Evolutionary conservation across 2,329 filamentous ascomycete genomes (phyloP), one percentile per base, ranked within the genome.

Genomic region (Pseudogymnoascus pannorum): DNA sequence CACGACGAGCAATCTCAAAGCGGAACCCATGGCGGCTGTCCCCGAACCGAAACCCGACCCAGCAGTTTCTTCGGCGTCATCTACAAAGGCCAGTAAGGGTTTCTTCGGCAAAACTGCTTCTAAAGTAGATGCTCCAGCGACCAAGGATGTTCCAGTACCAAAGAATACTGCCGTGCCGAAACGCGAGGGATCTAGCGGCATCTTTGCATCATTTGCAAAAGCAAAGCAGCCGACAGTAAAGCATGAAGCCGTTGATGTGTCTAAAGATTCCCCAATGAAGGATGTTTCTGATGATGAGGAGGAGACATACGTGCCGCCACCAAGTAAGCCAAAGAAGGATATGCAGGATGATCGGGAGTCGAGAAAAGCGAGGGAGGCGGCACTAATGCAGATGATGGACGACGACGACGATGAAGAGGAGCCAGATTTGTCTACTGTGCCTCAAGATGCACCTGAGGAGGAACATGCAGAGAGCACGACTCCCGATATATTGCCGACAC

Each of bases 181-280:
- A 69, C 83, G 82, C 61, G 81, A 83, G 60, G 79, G 77, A 14
- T 83, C 86, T 11, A 77, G 75, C 2, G 82, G 83, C 63, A 84
- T 95, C 24, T 91, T 94, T 79, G 87, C 87, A 63, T 88, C 90
- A 0, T 95, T 95, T 71, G 88, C 89, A 12, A 90, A 88, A 68
- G 73, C 79, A 2, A 87, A 86, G 67, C 77, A 86, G 4, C 90
- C 86, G 68, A 66, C 61, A 5, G 66, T 65, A 20, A 72, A 76
- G 63, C 72, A 73, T 35, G 73, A 76, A 57, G 72, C 75, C n/a
- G 70, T 74, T 16, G 76, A 72, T 63, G 70, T 65, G 11, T 66
- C 75, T 3, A 81, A 85, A 12, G 81, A 86, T 72, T 61, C 48
- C 4, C 35, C 16, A 12, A 61, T 40, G 60, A 54, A 26, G 60